Conservation (phyloP, 192 early-diverging fungal species). For the Thamnidium elegans region DNA sequence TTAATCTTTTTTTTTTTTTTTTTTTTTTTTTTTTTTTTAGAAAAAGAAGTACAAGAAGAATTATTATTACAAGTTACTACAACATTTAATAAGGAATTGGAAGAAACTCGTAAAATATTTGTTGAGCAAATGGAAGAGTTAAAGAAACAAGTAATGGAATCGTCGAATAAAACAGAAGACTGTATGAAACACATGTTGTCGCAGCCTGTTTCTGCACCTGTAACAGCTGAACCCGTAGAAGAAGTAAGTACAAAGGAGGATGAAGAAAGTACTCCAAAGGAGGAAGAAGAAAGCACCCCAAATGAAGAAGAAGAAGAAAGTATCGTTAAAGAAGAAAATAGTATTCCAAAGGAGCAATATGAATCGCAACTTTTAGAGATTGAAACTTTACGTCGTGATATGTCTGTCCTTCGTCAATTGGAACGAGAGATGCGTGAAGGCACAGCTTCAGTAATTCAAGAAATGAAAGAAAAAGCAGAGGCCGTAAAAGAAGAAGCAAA, state of each 20-base stretch:
- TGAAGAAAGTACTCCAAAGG: neutral
- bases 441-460: slow-evolving; percentile 10
- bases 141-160: slow-evolving; percentile 5
- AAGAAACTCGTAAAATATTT: slow-evolving; percentile 2
- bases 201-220: neutral
- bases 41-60: slow-evolving; percentile 9
- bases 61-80: neutral
- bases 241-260: slow-evolving; percentile 28
- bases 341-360: slow-evolving; percentile 11
- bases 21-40: slow-evolving; percentile 8
- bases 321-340: neutral
- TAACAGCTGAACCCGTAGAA: no score
- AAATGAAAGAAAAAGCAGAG: slow-evolving; percentile 21
- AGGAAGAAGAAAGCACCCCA: neutral
- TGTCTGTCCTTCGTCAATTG: slow-evolving; percentile 48
- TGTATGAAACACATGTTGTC: neutral
- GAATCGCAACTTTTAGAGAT: slow-evolving; percentile 45
- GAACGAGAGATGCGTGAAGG: slow-evolving; percentile 31
- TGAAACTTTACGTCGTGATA: slow-evolving; percentile 46
- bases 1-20: slow-evolving; percentile 8
- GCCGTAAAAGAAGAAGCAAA: slow-evolving; percentile 16
- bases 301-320: neutral
- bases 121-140: slow-evolving; percentile 10
- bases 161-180: no score
- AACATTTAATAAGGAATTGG: slow-evolving; percentile 9